These are phyloP conservation scores for Pyrenula massariospora DNA, from an alignment of 495 filamentous ascomycete species.

Conservation along the genomic window DNA sequence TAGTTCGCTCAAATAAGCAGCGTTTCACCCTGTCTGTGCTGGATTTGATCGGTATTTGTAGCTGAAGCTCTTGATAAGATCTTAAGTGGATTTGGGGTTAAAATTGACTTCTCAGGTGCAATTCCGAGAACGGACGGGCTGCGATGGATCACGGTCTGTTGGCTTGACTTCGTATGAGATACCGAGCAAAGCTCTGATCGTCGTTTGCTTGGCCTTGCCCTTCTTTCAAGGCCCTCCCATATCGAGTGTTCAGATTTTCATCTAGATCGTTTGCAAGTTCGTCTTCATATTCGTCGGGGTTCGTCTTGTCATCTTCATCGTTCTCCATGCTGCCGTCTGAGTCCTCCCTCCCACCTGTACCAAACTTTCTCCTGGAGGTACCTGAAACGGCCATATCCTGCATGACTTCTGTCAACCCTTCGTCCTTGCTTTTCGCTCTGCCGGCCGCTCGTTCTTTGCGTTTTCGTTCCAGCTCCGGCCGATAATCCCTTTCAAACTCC, in stretches of 20 bases:
- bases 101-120: too few relatives aligned
- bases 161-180: slow-evolving; percentile 14
- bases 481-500: slow-evolving; percentile 87
- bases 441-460: slow-evolving; percentile 61
- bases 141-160: neutral
- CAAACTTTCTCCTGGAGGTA: slow-evolving; percentile 18
- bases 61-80: too few relatives aligned
- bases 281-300: slow-evolving; percentile 45
- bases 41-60: too few relatives aligned
- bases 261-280: slow-evolving; percentile 35
- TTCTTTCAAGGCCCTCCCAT: slow-evolving; percentile 43
- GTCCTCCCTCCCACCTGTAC: slow-evolving; percentile 12
- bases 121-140: too few relatives aligned
- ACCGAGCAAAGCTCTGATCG: slow-evolving; percentile 16
- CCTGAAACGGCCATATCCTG: slow-evolving; percentile 74
- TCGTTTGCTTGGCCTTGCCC: slow-evolving; percentile 18
- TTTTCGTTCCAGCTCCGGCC: slow-evolving; percentile 76
- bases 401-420: slow-evolving; percentile 86
- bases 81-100: too few relatives aligned
- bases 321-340: slow-evolving; percentile 10
- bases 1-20: too few relatives aligned
- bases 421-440: slow-evolving; percentile 56
- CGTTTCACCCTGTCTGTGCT: too few relatives aligned
- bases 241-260: slow-evolving; percentile 51
- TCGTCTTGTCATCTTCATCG: slow-evolving; percentile 43